phyloP scores from a whole-genome alignment of 129 eudicot genomes.

The Pseudognaphalium luteoalbum region DNA sequence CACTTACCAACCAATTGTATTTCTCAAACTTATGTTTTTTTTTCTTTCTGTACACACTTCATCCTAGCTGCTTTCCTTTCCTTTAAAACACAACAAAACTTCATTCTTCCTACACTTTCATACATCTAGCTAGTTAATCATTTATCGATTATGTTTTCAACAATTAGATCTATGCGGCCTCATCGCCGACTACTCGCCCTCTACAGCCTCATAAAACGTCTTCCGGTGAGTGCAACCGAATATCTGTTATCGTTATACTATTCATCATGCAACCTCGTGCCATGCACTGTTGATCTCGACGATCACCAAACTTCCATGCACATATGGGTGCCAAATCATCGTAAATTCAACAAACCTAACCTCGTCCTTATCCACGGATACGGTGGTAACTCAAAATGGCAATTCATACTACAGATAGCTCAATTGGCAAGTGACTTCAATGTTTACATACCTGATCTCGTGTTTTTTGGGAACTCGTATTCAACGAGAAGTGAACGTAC shows the following conservation, averaged over 20 bases:
- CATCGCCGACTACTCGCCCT: slow-evolving; percentile 28
- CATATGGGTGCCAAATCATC: slow-evolving; percentile 50
- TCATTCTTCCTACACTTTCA: neutral
- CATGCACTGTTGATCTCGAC: slow-evolving; percentile 54
- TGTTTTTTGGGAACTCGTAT: slow-evolving; percentile 69
- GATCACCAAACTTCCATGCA: slow-evolving; percentile 60
- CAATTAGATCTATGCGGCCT: slow-evolving; percentile 22
- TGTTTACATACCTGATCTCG: slow-evolving; percentile 62
- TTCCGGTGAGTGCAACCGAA: slow-evolving; percentile 44
- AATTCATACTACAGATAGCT: slow-evolving; percentile 43
- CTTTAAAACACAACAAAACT: neutral
- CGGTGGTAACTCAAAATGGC: slow-evolving; percentile 73
- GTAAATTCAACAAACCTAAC: slow-evolving; percentile 49
- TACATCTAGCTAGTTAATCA: neutral
- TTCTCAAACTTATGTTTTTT: neutral
- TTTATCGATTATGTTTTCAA: neutral
- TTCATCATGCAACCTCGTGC: slow-evolving; percentile 42
- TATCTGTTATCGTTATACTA: slow-evolving; percentile 42
- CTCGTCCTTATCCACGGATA: slow-evolving; percentile 68
- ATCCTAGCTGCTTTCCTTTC: neutral
- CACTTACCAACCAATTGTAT: neutral
- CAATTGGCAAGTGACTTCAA: slow-evolving; percentile 47
- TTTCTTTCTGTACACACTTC: neutral
- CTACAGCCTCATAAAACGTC: slow-evolving; percentile 32
- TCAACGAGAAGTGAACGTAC: slow-evolving; percentile 44